Evolutionary conservation across 257 asterid species (phyloP).

Genomic region (Plantago elongata): DNA sequence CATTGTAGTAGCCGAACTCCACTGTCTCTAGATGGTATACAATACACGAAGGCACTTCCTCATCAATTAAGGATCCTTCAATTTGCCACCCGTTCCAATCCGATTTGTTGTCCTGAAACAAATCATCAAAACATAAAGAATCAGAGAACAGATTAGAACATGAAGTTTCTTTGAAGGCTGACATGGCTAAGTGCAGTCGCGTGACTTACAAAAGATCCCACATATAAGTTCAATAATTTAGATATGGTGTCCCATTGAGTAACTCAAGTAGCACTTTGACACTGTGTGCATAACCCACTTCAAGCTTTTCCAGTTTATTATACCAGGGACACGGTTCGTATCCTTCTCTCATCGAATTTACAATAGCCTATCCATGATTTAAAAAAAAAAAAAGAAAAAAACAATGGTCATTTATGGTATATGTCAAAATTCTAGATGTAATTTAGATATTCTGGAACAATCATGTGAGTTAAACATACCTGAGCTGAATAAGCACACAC

Average conservation of each 20-base stretch:
- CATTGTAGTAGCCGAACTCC: background rate
- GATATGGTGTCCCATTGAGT: background rate
- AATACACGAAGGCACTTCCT: background rate
- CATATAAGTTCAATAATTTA: background rate
- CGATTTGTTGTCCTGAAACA: background rate
- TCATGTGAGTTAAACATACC: no score
- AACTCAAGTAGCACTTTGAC: background rate
- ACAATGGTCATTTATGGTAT: background rate
- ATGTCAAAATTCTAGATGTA: background rate
- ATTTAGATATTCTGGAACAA: background rate
- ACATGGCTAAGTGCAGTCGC: background rate
- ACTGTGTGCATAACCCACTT: background rate
- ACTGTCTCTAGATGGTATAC: background rate
- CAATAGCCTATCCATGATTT: background rate
- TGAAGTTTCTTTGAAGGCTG: background rate
- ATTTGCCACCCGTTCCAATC: background rate
- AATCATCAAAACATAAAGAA: background rate
- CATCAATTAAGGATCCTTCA: no score
- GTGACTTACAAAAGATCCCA: background rate
- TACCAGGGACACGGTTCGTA: background rate
- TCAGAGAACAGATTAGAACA: background rate
- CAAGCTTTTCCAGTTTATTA: background rate
- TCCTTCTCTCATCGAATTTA: background rate
- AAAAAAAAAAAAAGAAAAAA: background rate
- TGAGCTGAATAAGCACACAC: no score